Base-by-base conservation (phyloP, 345 rosid species). In the Schrenkiella parvula region DNA sequence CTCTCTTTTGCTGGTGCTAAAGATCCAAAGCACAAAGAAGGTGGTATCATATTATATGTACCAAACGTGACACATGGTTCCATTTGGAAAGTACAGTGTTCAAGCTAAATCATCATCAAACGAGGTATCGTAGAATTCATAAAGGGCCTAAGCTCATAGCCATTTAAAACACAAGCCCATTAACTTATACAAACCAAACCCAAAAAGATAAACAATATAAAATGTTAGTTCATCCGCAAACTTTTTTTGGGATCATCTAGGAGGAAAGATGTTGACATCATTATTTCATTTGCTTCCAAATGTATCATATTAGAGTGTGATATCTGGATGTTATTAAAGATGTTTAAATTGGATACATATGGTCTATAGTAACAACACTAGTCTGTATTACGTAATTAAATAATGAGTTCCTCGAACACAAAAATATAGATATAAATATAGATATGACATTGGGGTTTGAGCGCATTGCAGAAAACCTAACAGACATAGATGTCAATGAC, bases 401-500 rank as follows among this genome's bases (percentile, higher is more conserved):
- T 28, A 74, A 66, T 12, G 68, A 59, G 53, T 66, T 74, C 60
- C 66, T 31, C 66, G 28, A 50, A 73, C 48, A 65, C 25, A 65
- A 9, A 48, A 11, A 64, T 5, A 52, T 29, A 44, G 15, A 15
- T 6, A 46, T 41, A 73, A 41, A 41, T 21, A 58, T 4, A 60
- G 31, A 19, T 26, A 52, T 62, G 62, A 41, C 80, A 56, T 77
- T 57, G 76, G 76, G 80, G 72, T 64, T 39, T 22, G 80, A 55
- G 66, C 75, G 14, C 53, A 63, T 46, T 70, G 61, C 66, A 64
- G 75, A 63, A 64, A 19, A 70, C 66, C 60, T 70, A 71, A 57
- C 62, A 64, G 34, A 32, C 71, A 70, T 70, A 56, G 55, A 70
- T 70, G 79, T 69, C 70, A 68, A 75, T 75, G 79, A 75, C 79